Base-by-base conservation (phyloP, 2,329 filamentous ascomycete genomes). In the Arachnomyces sp. region DNA sequence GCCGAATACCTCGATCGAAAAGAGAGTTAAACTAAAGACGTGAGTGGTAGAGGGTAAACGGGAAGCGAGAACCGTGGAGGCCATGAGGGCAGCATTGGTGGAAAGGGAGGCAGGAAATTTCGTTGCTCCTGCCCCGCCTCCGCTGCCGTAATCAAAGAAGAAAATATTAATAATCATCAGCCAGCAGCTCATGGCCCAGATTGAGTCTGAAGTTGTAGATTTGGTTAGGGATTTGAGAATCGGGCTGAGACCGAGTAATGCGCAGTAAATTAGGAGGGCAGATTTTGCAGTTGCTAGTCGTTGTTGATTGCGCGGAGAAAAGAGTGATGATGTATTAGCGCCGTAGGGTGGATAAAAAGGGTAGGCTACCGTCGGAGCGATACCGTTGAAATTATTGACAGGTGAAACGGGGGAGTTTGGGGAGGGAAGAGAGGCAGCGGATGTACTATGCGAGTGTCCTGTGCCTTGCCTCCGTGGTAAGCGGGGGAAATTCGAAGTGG, bases 121-220 rank as follows among this genome's bases (percentile, higher is more conserved):
- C 17, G 64, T 65, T 41, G 63, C 62, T 46, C 56, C 60, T 17
- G 61, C 59, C 49, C 60, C 60, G 40, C 65, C 60, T 9, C 61
- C 60, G 39, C 85, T 84, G 8, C 86, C 86, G 62, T 98, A 98
- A 71, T 98, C 92, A 57, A 95, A 96, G 61, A 93, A 95, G 65
- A 95, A 93, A 46, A 96, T 87, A 62, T 98, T 98, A 65, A 95
- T 90, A 54, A 85, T 78, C 47, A 98, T 78, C 33, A 98, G 74
- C 80, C 88, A 92, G 56, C 86, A 89, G 37, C 86, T 92, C 71
- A 98, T 84, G 43, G 92, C 87, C 92, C 92, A 98, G 59, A 98
- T 98, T 32, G 84, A 92, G 71, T 98, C 92, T 41, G 79, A 84
- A 6, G 86, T 90, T 3, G 90, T 96, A 4, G 89, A 95, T 37